A percentile compares a stretch with the other conserved stretches of the same genome.
Conservation (phyloP, 2,329 filamentous ascomycete species). For the Verticillium albo-atrum region DNA sequence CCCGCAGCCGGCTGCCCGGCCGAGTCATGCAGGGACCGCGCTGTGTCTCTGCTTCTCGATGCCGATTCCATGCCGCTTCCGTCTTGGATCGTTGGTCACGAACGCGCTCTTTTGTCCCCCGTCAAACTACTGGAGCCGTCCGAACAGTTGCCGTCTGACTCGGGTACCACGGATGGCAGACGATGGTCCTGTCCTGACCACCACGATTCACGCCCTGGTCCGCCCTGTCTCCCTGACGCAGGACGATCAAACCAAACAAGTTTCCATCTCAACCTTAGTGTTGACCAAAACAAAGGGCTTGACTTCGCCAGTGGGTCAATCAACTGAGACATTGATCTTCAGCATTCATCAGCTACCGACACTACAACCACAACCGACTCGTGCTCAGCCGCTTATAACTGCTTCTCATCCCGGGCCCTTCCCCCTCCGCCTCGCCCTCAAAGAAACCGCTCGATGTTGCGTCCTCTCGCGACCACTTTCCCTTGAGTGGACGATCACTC, state of each 20-base stretch:
- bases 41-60: neutral
- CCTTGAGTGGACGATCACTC: slow-evolving; percentile 18
- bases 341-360: neutral
- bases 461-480: slow-evolving; percentile 14
- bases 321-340: neutral
- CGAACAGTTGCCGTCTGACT: neutral
- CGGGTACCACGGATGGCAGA: neutral
- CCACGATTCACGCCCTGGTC: neutral
- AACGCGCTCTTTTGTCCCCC: neutral
- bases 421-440: slow-evolving; percentile 2
- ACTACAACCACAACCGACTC: slow-evolving; percentile 32
- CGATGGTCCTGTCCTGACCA: neutral
- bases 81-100: neutral
- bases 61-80: neutral
- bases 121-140: neutral
- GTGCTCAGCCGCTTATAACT: slow-evolving; percentile 20
- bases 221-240: neutral
- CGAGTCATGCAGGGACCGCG: neutral
- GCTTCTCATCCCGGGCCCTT: slow-evolving; percentile 9
- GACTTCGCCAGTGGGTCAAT: neutral
- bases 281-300: neutral
- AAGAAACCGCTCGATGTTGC: neutral
- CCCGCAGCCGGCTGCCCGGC: neutral
- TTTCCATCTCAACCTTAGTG: neutral
- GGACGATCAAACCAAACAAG: neutral